These are phyloP conservation scores for Hirsutella rhossiliensis DNA, from an alignment of 2,329 filamentous ascomycete genomes.

Conservation along the genomic window DNA sequence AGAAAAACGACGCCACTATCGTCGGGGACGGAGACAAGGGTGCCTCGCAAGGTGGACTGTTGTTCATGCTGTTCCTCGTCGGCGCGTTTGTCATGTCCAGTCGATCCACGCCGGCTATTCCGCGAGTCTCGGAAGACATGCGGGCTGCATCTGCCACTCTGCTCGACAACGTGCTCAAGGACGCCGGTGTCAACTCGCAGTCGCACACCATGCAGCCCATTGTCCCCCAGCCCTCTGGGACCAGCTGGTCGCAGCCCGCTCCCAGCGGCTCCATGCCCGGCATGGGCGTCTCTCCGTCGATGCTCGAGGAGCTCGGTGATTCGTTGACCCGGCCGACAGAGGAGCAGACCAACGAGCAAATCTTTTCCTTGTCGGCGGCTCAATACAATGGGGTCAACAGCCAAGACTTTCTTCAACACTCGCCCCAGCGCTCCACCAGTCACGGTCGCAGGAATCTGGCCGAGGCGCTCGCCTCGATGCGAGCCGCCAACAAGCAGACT, in stretches of 20 bases:
- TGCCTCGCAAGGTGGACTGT: slow-evolving; percentile 65
- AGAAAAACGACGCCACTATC: slow-evolving; percentile 29
- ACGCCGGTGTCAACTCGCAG: slow-evolving; percentile 48
- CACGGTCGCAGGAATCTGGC: slow-evolving; percentile 63
- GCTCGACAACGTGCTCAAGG: slow-evolving; percentile 71
- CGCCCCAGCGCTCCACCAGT: slow-evolving; percentile 40
- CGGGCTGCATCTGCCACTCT: slow-evolving; percentile 66
- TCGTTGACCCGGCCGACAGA: slow-evolving; percentile 63
- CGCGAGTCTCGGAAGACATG: slow-evolving; percentile 68
- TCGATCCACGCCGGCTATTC: slow-evolving; percentile 58
- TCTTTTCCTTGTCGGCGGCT: slow-evolving; percentile 73
- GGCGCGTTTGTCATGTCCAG: slow-evolving; percentile 94
- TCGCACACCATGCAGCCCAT: slow-evolving; percentile 31
- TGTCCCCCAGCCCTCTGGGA: slow-evolving; percentile 40
- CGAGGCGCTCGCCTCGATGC: slow-evolving; percentile 70
- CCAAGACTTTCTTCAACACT: slow-evolving; percentile 55
- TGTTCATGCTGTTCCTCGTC: slow-evolving; percentile 93
- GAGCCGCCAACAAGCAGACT: slow-evolving; percentile 55
- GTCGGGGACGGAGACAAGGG: slow-evolving; percentile 45
- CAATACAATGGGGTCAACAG: slow-evolving; percentile 71
- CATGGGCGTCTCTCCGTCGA: slow-evolving; percentile 37
- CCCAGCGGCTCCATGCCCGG: slow-evolving; percentile 33
- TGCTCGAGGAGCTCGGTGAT: slow-evolving; percentile 55
- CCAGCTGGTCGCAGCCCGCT: slow-evolving; percentile 30
- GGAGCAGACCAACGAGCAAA: slow-evolving; percentile 77